Conservation (phyloP, 2,329 filamentous ascomycete genomes). For the Colletotrichum lini region DNA sequence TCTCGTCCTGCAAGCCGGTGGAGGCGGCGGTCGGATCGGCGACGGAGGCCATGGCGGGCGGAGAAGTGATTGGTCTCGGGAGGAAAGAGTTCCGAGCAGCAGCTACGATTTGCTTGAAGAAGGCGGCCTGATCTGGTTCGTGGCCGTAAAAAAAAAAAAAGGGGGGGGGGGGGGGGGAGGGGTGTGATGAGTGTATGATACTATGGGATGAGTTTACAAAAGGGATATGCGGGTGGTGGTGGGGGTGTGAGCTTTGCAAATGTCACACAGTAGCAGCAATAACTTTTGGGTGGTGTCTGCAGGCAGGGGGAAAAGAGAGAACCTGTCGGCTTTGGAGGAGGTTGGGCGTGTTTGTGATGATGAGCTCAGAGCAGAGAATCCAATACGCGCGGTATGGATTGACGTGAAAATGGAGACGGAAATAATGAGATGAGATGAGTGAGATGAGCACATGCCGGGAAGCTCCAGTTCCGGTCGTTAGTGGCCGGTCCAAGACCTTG, state of each 20-base stretch:
- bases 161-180: background rate
- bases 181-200: background rate
- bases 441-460: slow-evolving; percentile 40
- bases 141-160: background rate
- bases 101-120: background rate
- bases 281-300: background rate
- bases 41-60: slow-evolving; percentile 35
- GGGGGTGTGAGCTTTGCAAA: slow-evolving; percentile 9
- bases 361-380: background rate
- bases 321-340: background rate
- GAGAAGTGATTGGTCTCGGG: background rate
- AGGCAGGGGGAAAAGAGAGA: slow-evolving; percentile 1
- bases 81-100: background rate
- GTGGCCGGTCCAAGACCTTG: slow-evolving; percentile 14
- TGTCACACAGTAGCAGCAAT: slow-evolving; percentile 1
- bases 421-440: background rate
- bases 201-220: background rate
- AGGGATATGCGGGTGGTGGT: background rate
- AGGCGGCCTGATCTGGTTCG: background rate
- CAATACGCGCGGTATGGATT: slow-evolving; percentile 5
- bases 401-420: slow-evolving; percentile 19
- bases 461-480: slow-evolving; percentile 35
- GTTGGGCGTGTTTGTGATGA: slow-evolving; percentile 2
- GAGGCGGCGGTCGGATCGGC: slow-evolving; percentile 34
- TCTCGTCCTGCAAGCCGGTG: slow-evolving; percentile 18